Conservation (phyloP, 225 moss, liverwort and hornwort species). For the Pseudisothecium myosuroides region DNA sequence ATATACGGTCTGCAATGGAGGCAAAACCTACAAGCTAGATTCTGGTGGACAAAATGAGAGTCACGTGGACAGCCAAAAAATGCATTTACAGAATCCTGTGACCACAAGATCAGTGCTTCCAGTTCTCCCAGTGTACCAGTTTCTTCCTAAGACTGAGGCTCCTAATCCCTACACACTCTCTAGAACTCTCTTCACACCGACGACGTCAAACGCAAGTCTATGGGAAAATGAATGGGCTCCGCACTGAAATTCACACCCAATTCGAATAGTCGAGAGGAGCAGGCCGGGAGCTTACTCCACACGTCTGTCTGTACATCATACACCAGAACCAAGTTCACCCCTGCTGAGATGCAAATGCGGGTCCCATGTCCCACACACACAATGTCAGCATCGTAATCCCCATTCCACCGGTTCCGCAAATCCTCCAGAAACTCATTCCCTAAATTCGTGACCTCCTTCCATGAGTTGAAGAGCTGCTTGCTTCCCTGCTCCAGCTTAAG, state of each 20-base stretch:
- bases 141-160: neutral
- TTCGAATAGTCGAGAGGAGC: constrained; percentile 1
- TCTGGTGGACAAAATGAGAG: neutral
- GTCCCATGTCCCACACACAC: constrained; percentile 23
- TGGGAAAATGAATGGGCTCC: constrained; percentile 38
- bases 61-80: neutral
- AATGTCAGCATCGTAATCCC: constrained; percentile 14
- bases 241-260: constrained; percentile 15
- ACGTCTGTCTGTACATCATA: neutral
- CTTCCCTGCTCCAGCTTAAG: constrained; percentile 19
- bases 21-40: neutral
- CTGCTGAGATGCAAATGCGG: constrained; percentile 35
- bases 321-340: constrained; percentile 26
- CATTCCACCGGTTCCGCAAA: constrained; percentile 25
- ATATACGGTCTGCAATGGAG: neutral
- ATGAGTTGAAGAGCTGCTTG: neutral
- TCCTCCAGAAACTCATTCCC: constrained; percentile 28
- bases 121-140: neutral
- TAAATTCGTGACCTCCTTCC: constrained; percentile 29
- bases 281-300: constrained; percentile 32
- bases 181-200: neutral
- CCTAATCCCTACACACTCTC: neutral
- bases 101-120: neutral
- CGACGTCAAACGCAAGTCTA: constrained; percentile 19
- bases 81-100: neutral